phyloP scores from a whole-genome alignment of 768 basidiomycete genomes.

The Rhizopogon roseolus region DNA sequence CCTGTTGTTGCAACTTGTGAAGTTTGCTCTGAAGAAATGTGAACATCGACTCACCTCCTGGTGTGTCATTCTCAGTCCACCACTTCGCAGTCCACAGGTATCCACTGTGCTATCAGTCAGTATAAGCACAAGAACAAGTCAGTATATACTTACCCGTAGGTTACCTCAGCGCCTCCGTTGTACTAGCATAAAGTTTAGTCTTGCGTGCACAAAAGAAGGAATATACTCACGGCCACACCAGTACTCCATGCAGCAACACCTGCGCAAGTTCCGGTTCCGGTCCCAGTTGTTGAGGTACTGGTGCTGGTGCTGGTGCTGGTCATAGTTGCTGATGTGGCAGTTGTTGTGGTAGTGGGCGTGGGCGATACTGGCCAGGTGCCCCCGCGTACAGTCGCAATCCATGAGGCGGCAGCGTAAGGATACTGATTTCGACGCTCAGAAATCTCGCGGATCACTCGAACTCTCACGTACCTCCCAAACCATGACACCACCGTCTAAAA shows the following conservation, averaged over 20 bases:
- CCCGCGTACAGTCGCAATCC: constrained; percentile 35
- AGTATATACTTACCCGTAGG: constrained; percentile 30
- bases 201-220: neutral
- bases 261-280: constrained; percentile 35
- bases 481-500: constrained; percentile 33
- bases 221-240: constrained; percentile 27
- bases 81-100: constrained; percentile 43
- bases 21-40: too few species aligned
- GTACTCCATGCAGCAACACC: constrained; percentile 38
- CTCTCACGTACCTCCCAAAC: constrained; percentile 31
- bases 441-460: neutral
- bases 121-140: neutral
- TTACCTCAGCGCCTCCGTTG: constrained; percentile 33
- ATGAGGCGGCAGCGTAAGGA: constrained; percentile 31
- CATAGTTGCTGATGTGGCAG: neutral
- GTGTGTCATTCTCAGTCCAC: constrained; percentile 38
- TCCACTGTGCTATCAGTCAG: constrained; percentile 24
- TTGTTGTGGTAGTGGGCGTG: constrained; percentile 19
- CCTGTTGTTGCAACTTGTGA: constrained; percentile 23
- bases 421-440: constrained; percentile 19
- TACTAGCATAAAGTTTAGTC: constrained; percentile 28
- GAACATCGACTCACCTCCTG: constrained; percentile 17
- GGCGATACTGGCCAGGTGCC: constrained; percentile 27
- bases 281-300: constrained; percentile 12
- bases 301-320: constrained; percentile 23